A percentile compares a stretch with the other conserved stretches of the same genome.
phyloP scores from a whole-genome alignment of 2,329 filamentous ascomycete genomes.

The Rhynchosporium secalis region DNA sequence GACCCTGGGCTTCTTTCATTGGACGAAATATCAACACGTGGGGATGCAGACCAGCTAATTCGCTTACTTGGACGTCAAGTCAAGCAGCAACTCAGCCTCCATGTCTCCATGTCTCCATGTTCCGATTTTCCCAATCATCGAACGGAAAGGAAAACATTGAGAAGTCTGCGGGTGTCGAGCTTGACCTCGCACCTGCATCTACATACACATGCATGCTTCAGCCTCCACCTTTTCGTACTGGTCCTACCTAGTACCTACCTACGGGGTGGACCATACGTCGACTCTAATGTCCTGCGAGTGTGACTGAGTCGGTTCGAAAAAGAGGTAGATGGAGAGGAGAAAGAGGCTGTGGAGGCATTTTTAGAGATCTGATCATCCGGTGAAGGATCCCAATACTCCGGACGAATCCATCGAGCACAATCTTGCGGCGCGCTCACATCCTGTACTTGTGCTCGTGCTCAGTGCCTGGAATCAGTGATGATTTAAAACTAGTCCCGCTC shows the following conservation, averaged over 20 bases:
- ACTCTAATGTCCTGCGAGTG: neutral
- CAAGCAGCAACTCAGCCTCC: neutral
- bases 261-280: neutral
- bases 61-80: slow-evolving; percentile 1
- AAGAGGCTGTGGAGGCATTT: neutral
- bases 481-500: neutral
- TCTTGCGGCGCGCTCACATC: neutral
- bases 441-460: too few species aligned
- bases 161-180: neutral
- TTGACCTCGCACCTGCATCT: neutral
- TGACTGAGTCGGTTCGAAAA: too few species aligned
- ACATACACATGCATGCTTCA: neutral
- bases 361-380: neutral
- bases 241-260: too few species aligned
- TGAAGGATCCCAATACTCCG: neutral
- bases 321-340: neutral
- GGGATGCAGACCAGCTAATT: neutral
- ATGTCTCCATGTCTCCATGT: neutral
- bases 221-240: neutral
- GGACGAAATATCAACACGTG: neutral
- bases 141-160: neutral
- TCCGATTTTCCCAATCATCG: neutral
- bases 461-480: neutral
- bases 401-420: neutral
- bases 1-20: neutral